Percentiles rank a stretch among this genome's conserved stretches.
Evolutionary conservation across 805 yeast genomes (phyloP).

Genomic region (Myxozyma sirexii): DNA sequence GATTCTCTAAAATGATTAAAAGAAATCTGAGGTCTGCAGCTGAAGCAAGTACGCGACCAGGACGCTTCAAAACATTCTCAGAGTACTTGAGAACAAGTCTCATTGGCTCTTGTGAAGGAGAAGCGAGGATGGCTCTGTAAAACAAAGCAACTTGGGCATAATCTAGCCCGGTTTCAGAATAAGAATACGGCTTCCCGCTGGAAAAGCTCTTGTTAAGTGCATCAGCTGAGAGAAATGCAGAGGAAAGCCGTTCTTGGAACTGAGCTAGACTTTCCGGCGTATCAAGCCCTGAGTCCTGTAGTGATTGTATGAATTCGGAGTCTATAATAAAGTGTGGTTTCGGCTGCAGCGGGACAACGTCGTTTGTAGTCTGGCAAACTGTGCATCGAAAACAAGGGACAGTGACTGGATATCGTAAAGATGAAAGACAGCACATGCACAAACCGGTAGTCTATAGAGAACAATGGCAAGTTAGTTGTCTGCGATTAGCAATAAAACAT

Average conservation of each 20-base stretch:
- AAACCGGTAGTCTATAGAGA: constrained; percentile 26
- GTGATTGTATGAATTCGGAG: background rate
- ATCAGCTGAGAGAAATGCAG: constrained; percentile 52
- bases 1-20: constrained; percentile 68
- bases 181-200: constrained; percentile 44
- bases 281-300: constrained; percentile 41
- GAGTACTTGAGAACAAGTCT: constrained; percentile 57
- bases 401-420: constrained; percentile 36
- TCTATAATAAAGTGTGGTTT: background rate
- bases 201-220: constrained; percentile 61
- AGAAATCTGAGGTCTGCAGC: constrained; percentile 59
- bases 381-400: constrained; percentile 55
- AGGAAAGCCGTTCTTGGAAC: constrained; percentile 52
- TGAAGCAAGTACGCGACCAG: constrained; percentile 45
- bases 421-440: constrained; percentile 41
- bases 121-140: constrained; percentile 54
- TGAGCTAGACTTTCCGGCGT: constrained; percentile 42
- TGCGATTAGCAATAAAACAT: background rate
- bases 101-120: constrained; percentile 60
- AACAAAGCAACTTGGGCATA: constrained; percentile 51
- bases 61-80: constrained; percentile 56
- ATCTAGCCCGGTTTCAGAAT: constrained; percentile 54
- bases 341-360: constrained; percentile 30
- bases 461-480: background rate
- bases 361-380: constrained; percentile 49